Evolutionary conservation across 2,329 filamentous ascomycete species (phyloP), one percentile per base, ranked within the genome.

Genomic region (Erysiphe pisi): DNA sequence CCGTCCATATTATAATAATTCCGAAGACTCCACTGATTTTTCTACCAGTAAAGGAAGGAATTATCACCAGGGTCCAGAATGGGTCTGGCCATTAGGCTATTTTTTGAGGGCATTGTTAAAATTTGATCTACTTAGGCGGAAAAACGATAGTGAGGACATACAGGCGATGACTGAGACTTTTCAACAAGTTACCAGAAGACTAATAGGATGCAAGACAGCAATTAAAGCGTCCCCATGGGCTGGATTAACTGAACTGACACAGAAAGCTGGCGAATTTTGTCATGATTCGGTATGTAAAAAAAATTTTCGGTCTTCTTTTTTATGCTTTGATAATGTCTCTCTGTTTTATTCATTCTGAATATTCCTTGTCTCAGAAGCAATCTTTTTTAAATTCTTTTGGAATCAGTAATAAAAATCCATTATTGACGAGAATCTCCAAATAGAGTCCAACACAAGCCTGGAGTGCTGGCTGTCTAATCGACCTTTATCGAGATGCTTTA

Each of bases 41-140:
- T 88, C 92, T 16, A 98, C 94, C 0, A 89, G 91, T 80, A 98
- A 98, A 84, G 95, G 95, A 75, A 88, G 95, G 77, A 99, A 98
- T 84, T 99, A 99, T 84, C 95, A 99, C 83, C 94, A 98, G 83
- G 95, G 95, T 6, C 96, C 95, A 0, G 95, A 99, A 83, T 99
- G 95, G 95, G 85, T 97, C 36, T 99, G 95, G 95, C 96, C 94
- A 0, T 94, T 93, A 0, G 95, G 95, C 6, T 99, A 93, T 85
- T 99, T 97, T 86, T 86, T 97, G 31, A 90, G 96, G 74, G 95
- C 95, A 0, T 85, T 99, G 79, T 87, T 99, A 79, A 92, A 93
- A 83, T 98, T 98, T 81, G 93, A 97, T 82, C 84, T 98, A 75
- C 86, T 87, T 84, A 86, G 93, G 45, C 87, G 93, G 74, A 86